phyloP scores from a whole-genome alignment of 768 basidiomycete genomes.

The Galerina marginata region DNA sequence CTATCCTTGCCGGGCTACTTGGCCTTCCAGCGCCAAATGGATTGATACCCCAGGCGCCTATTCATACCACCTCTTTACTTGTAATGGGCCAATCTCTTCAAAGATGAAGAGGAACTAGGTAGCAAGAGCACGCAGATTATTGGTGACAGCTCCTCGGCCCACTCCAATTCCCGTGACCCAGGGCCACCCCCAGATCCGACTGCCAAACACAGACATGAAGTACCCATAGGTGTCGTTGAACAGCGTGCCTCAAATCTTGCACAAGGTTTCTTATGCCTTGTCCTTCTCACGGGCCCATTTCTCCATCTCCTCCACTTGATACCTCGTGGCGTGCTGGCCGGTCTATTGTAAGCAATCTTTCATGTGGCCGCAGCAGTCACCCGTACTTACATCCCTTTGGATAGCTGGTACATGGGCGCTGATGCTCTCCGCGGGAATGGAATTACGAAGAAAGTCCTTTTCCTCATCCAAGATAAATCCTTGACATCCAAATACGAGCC shows the following conservation, averaged over 20 bases:
- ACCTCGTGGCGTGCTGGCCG: conserved; percentile 83
- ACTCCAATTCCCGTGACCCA: conserved; percentile 16
- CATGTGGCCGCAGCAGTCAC: background rate
- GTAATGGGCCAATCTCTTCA: conserved; percentile 58
- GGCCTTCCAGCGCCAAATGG: conserved; percentile 89
- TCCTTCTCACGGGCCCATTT: conserved; percentile 83
- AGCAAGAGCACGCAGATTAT: conserved; percentile 17
- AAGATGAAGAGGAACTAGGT: conserved; percentile 33
- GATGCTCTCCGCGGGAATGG: conserved; percentile 83
- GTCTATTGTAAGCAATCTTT: conserved; percentile 72
- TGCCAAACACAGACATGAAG: conserved; percentile 41
- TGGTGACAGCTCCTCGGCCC: conserved; percentile 3
- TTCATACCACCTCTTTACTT: conserved; percentile 86
- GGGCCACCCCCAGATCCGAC: conserved; percentile 24
- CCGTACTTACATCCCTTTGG: background rate
- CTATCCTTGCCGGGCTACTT: conserved; percentile 86
- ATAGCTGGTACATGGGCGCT: conserved; percentile 90
- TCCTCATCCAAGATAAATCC: conserved; percentile 73
- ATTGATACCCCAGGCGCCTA: conserved; percentile 86
- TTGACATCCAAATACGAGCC: conserved; percentile 73
- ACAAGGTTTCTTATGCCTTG: conserved; percentile 79
- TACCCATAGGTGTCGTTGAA: conserved; percentile 81
- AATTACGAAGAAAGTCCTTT: conserved; percentile 81
- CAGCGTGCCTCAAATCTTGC: conserved; percentile 92
- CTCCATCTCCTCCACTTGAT: conserved; percentile 80